Evolutionary conservation across 2,329 filamentous ascomycete genomes (phyloP).

Genomic region (Fusarium sp.): DNA sequence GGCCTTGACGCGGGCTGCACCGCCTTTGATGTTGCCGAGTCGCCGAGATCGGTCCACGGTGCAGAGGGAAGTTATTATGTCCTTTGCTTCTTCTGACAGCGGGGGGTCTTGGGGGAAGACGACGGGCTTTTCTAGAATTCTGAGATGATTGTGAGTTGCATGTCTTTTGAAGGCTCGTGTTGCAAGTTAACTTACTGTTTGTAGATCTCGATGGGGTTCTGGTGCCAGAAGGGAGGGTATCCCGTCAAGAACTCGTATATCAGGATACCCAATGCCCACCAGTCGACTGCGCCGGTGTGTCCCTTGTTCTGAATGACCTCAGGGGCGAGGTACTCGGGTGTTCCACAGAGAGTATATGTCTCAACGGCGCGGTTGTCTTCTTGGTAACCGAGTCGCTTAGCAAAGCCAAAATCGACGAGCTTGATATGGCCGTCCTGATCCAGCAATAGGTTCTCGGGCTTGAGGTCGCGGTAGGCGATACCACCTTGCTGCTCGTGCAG

Average conservation of each 20-base stretch:
- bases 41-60: constrained; percentile 82
- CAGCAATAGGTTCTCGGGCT: constrained; percentile 84
- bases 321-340: constrained; percentile 84
- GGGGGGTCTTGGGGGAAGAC: constrained; percentile 74
- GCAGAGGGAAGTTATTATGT: constrained; percentile 80
- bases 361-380: constrained; percentile 64
- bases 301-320: constrained; percentile 88
- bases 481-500: constrained; percentile 81
- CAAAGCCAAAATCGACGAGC: constrained; percentile 87
- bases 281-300: constrained; percentile 80
- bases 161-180: neutral
- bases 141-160: constrained; percentile 48
- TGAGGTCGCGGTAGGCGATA: constrained; percentile 83
- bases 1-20: constrained; percentile 75
- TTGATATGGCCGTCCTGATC: constrained; percentile 83
- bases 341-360: constrained; percentile 86
- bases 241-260: constrained; percentile 88
- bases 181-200: constrained; percentile 67
- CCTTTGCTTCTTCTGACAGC: constrained; percentile 75
- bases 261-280: constrained; percentile 87
- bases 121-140: constrained; percentile 82
- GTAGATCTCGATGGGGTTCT: constrained; percentile 88
- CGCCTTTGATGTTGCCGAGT: constrained; percentile 81
- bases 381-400: constrained; percentile 75
- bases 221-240: constrained; percentile 88